phyloP scores from a whole-genome alignment of 768 basidiomycete genomes.

The Lactarius vividus region DNA sequence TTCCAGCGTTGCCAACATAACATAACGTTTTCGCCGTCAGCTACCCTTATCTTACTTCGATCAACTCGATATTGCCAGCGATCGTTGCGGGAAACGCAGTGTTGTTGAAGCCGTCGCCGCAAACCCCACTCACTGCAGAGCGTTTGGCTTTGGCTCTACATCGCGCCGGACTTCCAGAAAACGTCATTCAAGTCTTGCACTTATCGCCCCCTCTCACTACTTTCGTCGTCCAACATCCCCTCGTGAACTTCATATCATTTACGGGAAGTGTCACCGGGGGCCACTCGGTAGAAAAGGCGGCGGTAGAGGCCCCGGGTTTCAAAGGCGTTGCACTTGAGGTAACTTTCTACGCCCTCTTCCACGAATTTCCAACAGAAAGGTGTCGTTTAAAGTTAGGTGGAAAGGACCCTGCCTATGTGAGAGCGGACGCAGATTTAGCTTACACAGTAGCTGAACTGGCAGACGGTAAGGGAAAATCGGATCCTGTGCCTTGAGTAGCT shows the following conservation, averaged over 20 bases:
- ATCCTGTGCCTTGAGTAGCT: neutral
- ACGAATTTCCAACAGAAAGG: constrained; percentile 10
- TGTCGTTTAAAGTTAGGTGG: constrained; percentile 72
- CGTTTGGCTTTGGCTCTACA: constrained; percentile 66
- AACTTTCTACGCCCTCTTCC: constrained; percentile 15
- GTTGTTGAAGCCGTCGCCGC: constrained; percentile 93
- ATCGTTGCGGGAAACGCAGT: constrained; percentile 89
- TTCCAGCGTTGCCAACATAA: constrained; percentile 2
- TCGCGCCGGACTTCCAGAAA: constrained; percentile 75
- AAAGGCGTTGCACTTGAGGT: constrained; percentile 88
- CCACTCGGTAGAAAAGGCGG: constrained; percentile 66
- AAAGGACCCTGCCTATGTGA: constrained; percentile 96
- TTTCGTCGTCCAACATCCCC: constrained; percentile 58
- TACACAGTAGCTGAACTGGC: constrained; percentile 86
- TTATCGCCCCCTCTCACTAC: constrained; percentile 61
- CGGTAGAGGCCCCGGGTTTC: constrained; percentile 64
- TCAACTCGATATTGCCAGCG: constrained; percentile 92
- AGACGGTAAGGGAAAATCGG: constrained; percentile 58
- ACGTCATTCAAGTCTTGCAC: constrained; percentile 74
- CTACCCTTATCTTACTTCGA: constrained; percentile 84
- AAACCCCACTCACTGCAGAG: constrained; percentile 88
- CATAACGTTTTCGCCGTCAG: constrained; percentile 38
- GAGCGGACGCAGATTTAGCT: constrained; percentile 78
- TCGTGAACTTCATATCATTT: constrained; percentile 82
- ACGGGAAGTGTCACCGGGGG: constrained; percentile 88